Percentiles rank a stretch among this genome's conserved stretches.
phyloP scores from a whole-genome alignment of 2,329 filamentous ascomycete species.

The Pseudogymnoascus sp. region DNA sequence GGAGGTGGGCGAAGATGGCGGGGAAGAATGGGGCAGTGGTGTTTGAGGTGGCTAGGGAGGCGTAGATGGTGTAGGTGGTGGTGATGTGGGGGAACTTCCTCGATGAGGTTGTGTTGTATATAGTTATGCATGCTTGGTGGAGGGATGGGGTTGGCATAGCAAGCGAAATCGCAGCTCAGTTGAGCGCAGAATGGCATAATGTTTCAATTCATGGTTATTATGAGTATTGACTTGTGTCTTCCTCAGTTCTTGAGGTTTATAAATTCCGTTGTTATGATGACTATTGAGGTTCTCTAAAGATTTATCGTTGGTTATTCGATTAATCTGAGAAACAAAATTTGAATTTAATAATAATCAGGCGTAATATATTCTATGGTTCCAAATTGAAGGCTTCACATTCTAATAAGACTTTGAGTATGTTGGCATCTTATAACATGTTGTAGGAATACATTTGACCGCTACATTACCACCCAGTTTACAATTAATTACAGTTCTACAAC shows the following conservation, averaged over 20 bases:
- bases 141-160: constrained; percentile 11
- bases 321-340: too few species aligned
- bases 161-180: constrained; percentile 6
- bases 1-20: constrained; percentile 64
- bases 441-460: constrained; percentile 12
- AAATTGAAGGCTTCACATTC: background rate
- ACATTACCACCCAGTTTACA: background rate
- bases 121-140: constrained; percentile 13
- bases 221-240: background rate
- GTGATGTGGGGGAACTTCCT: background rate
- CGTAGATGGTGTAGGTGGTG: background rate
- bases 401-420: background rate
- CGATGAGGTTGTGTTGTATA: background rate
- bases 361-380: too few species aligned
- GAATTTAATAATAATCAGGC: background rate
- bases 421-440: background rate
- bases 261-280: background rate
- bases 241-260: background rate
- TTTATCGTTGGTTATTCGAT: background rate
- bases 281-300: too few species aligned
- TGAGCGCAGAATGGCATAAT: constrained; percentile 7
- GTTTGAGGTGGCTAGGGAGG: constrained; percentile 57
- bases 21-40: constrained; percentile 80
- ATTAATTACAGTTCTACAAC: background rate
- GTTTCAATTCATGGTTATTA: background rate